phyloP scores from a whole-genome alignment of 257 asterid genomes.

The Lycium ferocissimum region DNA sequence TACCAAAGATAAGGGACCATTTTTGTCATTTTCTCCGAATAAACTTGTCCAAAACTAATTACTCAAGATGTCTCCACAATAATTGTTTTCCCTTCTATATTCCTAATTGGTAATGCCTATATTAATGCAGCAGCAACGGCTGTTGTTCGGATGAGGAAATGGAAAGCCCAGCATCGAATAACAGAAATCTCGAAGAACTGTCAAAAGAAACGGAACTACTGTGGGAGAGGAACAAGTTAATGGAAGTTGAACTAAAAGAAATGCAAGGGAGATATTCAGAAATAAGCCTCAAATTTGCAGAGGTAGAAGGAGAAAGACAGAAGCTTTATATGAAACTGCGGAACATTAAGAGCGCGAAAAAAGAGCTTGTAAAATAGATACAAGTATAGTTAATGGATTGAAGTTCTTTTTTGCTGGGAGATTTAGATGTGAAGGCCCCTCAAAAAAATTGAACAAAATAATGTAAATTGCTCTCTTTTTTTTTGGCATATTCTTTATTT shows the following conservation, averaged over 20 bases:
- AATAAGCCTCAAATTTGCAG: conserved; percentile 96
- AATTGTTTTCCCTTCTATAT: not conserved
- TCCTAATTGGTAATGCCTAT: not conserved
- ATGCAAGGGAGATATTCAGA: conserved; percentile 98
- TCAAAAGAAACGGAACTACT: conserved; percentile 50
- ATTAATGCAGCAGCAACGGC: conserved; percentile 7
- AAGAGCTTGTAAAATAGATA: conserved; percentile 44
- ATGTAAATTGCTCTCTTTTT: not conserved
- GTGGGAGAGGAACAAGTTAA: conserved; percentile 64
- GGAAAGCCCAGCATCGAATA: conserved; percentile 3
- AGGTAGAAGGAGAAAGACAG: conserved; percentile 97
- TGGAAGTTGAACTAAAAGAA: conserved; percentile 85
- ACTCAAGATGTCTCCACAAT: not conserved
- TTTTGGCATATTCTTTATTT: not conserved
- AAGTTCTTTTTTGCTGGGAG: conserved; percentile 34
- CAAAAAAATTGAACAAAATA: conserved; percentile 14
- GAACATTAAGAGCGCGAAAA: conserved; percentile 57
- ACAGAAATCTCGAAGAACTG: conserved; percentile 38
- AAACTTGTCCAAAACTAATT: not conserved
- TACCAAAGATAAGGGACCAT: no score
- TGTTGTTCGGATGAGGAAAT: conserved; percentile 20
- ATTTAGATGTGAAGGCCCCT: conserved; percentile 28
- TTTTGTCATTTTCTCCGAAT: no score
- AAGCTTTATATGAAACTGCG: conserved; percentile 90
- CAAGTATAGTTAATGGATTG: not conserved